Base-by-base conservation (phyloP, 1,284 basidiomycete species). In the Singerocomus rubriflavus region DNA sequence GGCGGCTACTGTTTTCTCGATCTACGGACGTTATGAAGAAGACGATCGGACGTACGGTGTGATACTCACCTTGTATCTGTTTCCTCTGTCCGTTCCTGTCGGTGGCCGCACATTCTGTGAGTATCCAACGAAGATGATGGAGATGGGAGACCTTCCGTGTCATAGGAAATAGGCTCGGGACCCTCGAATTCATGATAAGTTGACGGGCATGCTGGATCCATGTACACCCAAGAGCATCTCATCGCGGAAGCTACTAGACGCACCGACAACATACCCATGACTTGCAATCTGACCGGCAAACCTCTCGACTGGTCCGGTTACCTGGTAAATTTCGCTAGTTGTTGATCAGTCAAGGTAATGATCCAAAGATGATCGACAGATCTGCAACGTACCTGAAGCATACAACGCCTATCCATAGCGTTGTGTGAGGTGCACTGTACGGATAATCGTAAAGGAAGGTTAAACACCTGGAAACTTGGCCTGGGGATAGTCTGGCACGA, bases 211-310 rank as follows among this genome's bases (percentile, higher is more conserved):
- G 86, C 88, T 91, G 50, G 2, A 54, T 33, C 32, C 37, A 37
- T 35, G 21, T 29, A 10, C n/a, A 2, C 59, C 32, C 55, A 30
- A 43, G 44, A n/a, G 16, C 26, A n/a, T 36, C 27, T 4, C 11
- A 44, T 25, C 25, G 32, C 10, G 27, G 46, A 30, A 43, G 25
- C 21, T 34, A 35, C 14, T 14, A 12, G 34, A 67, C 80, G 48
- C 48, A 81, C 87, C 88, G 5, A 88, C 85, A 47, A 91, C 78
- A 61, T 80, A 91, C 52, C 88, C 93, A 50, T 95, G 91, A 51
- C 89, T 90, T 1, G 93, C 93, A 59, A 97, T 95, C 71, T 93
- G 89, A 21, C 90, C 84, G 0, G 92, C 93, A 67, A 95, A 95
- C 38, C 92, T 80, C 64, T 92, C 88, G 12, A 93, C 90, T 34